These are phyloP conservation scores for Penicillium sumatraense DNA, from an alignment of 2,329 filamentous ascomycete species.

Conservation along the genomic window DNA sequence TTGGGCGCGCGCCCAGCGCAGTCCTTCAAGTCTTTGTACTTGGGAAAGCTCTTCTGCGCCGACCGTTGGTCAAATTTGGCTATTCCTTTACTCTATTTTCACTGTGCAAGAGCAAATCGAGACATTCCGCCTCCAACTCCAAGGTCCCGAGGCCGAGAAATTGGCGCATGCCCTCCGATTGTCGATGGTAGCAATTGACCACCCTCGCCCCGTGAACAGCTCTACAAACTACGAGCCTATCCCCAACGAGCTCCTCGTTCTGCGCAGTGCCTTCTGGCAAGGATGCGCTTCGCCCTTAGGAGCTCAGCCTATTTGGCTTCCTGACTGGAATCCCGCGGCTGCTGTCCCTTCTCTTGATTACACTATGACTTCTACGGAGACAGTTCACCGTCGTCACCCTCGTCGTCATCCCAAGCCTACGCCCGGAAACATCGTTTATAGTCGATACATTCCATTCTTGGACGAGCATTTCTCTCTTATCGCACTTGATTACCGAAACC, in stretches of 20 bases:
- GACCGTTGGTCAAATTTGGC: conserved; percentile 51
- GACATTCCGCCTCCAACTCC: conserved; percentile 48
- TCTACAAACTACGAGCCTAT: conserved; percentile 16
- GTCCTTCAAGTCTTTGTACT: conserved; percentile 43
- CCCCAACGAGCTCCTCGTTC: conserved; percentile 49
- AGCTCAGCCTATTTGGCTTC: conserved; percentile 60
- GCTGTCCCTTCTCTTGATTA: conserved; percentile 47
- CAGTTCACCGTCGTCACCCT: conserved; percentile 69
- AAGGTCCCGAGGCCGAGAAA: conserved; percentile 37
- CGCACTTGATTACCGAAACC: conserved; percentile 67
- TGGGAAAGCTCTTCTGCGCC: conserved; percentile 44
- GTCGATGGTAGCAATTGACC: conserved; percentile 30
- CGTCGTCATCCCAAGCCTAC: conserved; percentile 71
- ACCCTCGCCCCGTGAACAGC: conserved; percentile 21
- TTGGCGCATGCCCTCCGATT: conserved; percentile 45
- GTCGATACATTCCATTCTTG: conserved; percentile 75
- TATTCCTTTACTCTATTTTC: conserved; percentile 51
- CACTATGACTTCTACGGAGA: conserved; percentile 51
- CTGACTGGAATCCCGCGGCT: conserved; percentile 27
- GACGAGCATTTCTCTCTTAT: conserved; percentile 77
- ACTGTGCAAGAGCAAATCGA: conserved; percentile 48
- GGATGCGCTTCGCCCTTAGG: conserved; percentile 71
- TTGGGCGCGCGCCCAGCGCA: conserved; percentile 51
- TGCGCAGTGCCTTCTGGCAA: conserved; percentile 68
- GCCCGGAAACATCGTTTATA: conserved; percentile 73